A percentile compares a stretch with the other conserved stretches of the same genome.
Evolutionary conservation across 345 rosid genomes (phyloP).

Genomic region (Balakata baccata): DNA sequence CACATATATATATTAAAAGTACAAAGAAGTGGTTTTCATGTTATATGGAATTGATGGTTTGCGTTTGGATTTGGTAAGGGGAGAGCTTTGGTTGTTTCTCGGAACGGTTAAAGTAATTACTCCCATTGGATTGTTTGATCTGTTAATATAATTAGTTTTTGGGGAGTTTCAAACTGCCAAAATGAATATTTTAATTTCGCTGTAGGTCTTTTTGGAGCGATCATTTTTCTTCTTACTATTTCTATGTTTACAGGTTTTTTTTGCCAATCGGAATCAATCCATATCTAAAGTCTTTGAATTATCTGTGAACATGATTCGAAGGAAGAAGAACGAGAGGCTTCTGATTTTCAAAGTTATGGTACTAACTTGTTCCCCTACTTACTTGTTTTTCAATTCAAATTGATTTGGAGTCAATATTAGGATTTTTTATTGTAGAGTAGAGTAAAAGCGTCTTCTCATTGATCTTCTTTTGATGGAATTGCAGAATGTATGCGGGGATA

Average conservation of each 20-base stretch:
- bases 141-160: neutral
- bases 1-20: too few relatives aligned
- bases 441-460: conserved; percentile 3
- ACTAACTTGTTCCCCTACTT: neutral
- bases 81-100: neutral
- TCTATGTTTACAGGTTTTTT: neutral
- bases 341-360: neutral
- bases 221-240: neutral
- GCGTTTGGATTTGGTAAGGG: neutral
- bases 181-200: neutral
- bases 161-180: too few relatives aligned
- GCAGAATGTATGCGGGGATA: conserved; percentile 14
- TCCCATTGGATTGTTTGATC: neutral
- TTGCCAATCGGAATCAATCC: conserved; percentile 10
- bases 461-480: conserved; percentile 4
- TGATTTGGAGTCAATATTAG: neutral
- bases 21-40: too few relatives aligned
- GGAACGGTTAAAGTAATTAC: neutral
- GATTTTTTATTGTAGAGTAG: neutral
- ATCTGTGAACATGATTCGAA: neutral
- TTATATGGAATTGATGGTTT: neutral
- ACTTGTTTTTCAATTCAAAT: neutral
- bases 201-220: neutral
- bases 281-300: conserved; percentile 6
- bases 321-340: conserved; percentile 16